Evolutionary conservation across 148 eudicot genomes (phyloP).

Genomic region (Tetragonia tetragonoides): DNA sequence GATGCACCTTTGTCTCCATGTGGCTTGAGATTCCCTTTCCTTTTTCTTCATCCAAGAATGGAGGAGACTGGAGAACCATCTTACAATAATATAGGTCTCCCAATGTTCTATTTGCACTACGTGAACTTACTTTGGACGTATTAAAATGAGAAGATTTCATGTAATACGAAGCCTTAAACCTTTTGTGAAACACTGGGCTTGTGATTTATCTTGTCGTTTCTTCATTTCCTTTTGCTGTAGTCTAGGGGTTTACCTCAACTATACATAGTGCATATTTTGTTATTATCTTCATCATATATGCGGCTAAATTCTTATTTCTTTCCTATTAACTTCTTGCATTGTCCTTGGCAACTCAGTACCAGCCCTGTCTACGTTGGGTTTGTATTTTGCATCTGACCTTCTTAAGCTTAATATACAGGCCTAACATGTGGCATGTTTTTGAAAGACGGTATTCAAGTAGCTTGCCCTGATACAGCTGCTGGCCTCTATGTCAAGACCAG

Average conservation of each 20-base stretch:
- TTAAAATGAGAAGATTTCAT: too few species aligned
- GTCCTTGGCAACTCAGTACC: too few species aligned
- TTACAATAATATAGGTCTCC: background rate
- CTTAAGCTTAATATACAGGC: slow-evolving; percentile 54
- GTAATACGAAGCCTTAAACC: too few species aligned
- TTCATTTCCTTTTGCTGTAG: too few species aligned
- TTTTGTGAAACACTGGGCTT: too few species aligned
- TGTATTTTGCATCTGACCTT: slow-evolving; percentile 13
- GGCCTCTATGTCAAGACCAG: slow-evolving; percentile 90
- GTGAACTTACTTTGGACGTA: background rate
- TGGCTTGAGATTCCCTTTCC: background rate
- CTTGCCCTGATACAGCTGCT: slow-evolving; percentile 83
- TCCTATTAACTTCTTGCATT: too few species aligned
- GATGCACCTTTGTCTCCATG: background rate
- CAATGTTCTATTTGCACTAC: background rate
- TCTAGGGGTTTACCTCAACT: too few species aligned
- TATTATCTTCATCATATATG: too few species aligned
- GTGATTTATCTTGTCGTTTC: too few species aligned
- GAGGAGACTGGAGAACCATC: background rate
- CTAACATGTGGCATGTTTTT: slow-evolving; percentile 82
- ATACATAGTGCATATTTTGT: too few species aligned
- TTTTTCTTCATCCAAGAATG: background rate
- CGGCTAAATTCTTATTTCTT: too few species aligned
- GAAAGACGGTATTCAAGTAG: slow-evolving; percentile 60
- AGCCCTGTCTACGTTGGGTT: background rate